These are phyloP conservation scores for Boletus pseudopeckii DNA, from an alignment of 768 basidiomycete species.

Conservation along the genomic window DNA sequence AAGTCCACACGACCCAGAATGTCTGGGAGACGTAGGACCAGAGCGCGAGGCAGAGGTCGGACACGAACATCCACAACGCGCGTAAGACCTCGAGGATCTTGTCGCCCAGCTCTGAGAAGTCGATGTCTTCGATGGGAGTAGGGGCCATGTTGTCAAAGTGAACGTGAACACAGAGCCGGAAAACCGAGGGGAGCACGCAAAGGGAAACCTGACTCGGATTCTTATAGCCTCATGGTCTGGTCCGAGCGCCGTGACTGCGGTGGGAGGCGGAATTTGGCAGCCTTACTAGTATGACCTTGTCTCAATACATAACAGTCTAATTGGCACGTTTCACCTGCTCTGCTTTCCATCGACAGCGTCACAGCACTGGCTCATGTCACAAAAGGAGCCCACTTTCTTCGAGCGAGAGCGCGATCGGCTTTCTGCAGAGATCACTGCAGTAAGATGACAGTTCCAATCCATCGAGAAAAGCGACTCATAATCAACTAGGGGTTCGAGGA, in stretches of 20 bases:
- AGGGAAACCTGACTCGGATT: neutral
- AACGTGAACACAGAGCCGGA: too few species aligned
- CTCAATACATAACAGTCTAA: too few species aligned
- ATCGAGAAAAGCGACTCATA: neutral
- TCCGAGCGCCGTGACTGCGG: neutral
- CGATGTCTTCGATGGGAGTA: slow-evolving; percentile 15
- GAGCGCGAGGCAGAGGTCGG: neutral
- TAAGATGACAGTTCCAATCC: slow-evolving; percentile 32
- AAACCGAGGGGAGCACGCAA: too few species aligned
- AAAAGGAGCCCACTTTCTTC: slow-evolving; percentile 58
- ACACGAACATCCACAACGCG: slow-evolving; percentile 6
- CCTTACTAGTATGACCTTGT: too few species aligned
- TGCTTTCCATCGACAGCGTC: neutral
- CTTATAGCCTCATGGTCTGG: neutral
- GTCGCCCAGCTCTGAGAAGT: slow-evolving; percentile 14
- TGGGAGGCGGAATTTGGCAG: neutral
- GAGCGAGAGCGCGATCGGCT: slow-evolving; percentile 77
- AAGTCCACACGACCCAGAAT: slow-evolving; percentile 16
- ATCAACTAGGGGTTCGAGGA: slow-evolving; percentile 80
- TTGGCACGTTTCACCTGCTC: neutral
- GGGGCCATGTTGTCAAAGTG: slow-evolving; percentile 12
- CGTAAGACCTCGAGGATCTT: slow-evolving; percentile 14
- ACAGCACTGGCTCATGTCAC: slow-evolving; percentile 20
- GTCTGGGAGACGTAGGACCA: slow-evolving; percentile 7
- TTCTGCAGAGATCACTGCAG: slow-evolving; percentile 68